phyloP scores from a whole-genome alignment of 441 rosid genomes.

The Macaranga tanarius region DNA sequence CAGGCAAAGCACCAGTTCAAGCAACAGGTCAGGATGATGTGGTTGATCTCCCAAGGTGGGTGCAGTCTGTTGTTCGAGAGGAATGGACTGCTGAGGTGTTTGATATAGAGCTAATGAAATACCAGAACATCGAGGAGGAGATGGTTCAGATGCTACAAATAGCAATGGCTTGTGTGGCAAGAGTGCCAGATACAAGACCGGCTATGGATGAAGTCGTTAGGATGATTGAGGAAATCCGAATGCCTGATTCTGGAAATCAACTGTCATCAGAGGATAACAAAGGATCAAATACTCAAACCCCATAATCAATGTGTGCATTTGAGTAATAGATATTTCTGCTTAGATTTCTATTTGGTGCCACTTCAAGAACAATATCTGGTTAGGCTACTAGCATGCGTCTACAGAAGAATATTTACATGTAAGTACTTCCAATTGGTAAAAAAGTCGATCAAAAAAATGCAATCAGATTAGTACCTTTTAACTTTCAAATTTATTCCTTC shows the following conservation, averaged over 20 bases:
- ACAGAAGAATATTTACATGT: not conserved
- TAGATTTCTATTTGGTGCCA: not conserved
- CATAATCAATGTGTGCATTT: constrained; percentile 11
- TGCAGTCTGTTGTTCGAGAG: constrained; percentile 85
- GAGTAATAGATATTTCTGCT: not conserved
- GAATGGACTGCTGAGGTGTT: constrained; percentile 98
- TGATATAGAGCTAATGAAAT: constrained; percentile 66
- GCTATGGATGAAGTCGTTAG: constrained; percentile 61
- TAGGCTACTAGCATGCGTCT: not conserved
- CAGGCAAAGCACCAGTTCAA: constrained; percentile 75
- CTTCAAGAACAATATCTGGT: not conserved
- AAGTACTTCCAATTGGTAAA: not conserved
- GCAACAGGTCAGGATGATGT: constrained; percentile 61
- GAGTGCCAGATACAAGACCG: constrained; percentile 71
- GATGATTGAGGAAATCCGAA: constrained; percentile 64
- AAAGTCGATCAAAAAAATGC: not conserved
- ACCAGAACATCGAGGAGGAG: constrained; percentile 81
- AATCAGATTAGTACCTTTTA: not conserved
- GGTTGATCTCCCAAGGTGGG: constrained; percentile 89
- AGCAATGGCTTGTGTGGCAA: constrained; percentile 81
- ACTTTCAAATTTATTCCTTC: not conserved
- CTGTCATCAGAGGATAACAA: constrained; percentile 46
- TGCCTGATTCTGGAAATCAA: constrained; percentile 31
- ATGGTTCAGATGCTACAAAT: constrained; percentile 96
- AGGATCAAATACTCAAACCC: constrained; percentile 31